Base-by-base conservation (phyloP, 2,329 filamentous ascomycete species). In the Ophiostoma perfectum region DNA sequence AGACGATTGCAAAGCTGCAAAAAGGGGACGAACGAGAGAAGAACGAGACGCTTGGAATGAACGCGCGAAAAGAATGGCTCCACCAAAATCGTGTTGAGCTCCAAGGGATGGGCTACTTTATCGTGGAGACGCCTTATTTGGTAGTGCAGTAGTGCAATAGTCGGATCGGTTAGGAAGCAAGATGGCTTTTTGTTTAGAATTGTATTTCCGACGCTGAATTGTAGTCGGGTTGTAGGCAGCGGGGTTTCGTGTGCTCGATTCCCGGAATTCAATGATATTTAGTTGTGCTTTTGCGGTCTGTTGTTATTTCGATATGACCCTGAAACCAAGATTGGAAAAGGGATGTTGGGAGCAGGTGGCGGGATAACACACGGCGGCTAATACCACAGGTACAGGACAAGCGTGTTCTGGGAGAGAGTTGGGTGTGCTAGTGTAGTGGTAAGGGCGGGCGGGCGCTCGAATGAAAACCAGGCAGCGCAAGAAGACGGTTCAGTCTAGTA, bases 51-150 rank as follows among this genome's bases (percentile, higher is more conserved):
- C 45, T 49, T 66, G 64, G 42, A 42, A 49, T 47, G 67, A 47
- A 62, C 49, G 65, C 68, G 68, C 66, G 63, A 67, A 66, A 66
- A 69, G 11, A 62, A 45, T 3, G 65, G 63, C 52, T 67, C 66
- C 68, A 67, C 65, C 36, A 16, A 66, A 69, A 64, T 44, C 63
- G 66, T 63, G 62, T 58, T 55, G 65, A 69, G 68, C 63, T 69
- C 68, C 36, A 65, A 67, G 68, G 65, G 68, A 69, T 69, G 65
- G 55, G 55, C 64, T 66, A 64, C 27, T 66, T 64, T 39, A 39
- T 49, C 68, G 67, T 69, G 65, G 68, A 69, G 60, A 67, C 68
- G 60, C 47, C 55, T 60, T 60, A 60, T 38, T 60, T 60, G 18
- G 64, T 64, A 42, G 52, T 68, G 67, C 64, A 66, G 67, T 68